Evolutionary conservation across 352 stramenopile species (phyloP).

Genomic region (Phytophthora nicotianae): DNA sequence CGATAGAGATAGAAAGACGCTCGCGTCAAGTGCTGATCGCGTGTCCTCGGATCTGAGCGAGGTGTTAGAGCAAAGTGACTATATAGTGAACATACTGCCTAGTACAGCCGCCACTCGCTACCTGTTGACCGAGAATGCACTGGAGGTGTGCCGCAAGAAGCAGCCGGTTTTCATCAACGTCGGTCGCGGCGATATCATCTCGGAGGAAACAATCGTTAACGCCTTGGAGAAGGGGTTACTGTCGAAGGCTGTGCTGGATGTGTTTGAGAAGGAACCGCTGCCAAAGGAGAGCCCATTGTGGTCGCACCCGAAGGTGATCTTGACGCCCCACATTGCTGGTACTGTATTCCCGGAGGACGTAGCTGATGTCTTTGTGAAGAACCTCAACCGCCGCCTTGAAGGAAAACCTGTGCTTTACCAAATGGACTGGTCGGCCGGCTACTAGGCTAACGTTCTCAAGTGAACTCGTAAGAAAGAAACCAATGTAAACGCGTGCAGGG

Average conservation of each 20-base stretch:
- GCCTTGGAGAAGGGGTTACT: slow-evolving; percentile 73
- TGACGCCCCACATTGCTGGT: slow-evolving; percentile 86
- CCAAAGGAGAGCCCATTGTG: slow-evolving; percentile 63
- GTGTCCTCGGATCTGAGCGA: slow-evolving; percentile 53
- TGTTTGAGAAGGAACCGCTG: slow-evolving; percentile 58
- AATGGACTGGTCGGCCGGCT: slow-evolving; percentile 58
- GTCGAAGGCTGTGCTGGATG: slow-evolving; percentile 60
- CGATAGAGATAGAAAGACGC: slow-evolving; percentile 16
- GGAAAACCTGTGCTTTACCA: slow-evolving; percentile 41
- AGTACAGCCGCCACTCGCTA: slow-evolving; percentile 77
- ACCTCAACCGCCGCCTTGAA: slow-evolving; percentile 47
- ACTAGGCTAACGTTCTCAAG: slow-evolving; percentile 29
- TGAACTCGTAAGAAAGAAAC: slow-evolving; percentile 1
- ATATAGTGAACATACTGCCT: slow-evolving; percentile 83
- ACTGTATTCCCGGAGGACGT: slow-evolving; percentile 78
- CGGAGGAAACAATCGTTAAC: slow-evolving; percentile 57
- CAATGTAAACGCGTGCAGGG: background rate
- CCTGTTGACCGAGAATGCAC: slow-evolving; percentile 56
- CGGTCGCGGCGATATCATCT: slow-evolving; percentile 83
- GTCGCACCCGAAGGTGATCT: slow-evolving; percentile 59
- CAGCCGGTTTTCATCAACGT: slow-evolving; percentile 88
- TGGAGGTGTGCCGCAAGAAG: slow-evolving; percentile 52
- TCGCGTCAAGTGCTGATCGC: slow-evolving; percentile 37
- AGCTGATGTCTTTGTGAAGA: slow-evolving; percentile 72
- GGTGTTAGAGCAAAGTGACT: slow-evolving; percentile 66